A percentile compares a stretch with the other conserved stretches of the same genome.
phyloP scores from a whole-genome alignment of 805 yeast genomes.

The Kuraishia hungarica region DNA sequence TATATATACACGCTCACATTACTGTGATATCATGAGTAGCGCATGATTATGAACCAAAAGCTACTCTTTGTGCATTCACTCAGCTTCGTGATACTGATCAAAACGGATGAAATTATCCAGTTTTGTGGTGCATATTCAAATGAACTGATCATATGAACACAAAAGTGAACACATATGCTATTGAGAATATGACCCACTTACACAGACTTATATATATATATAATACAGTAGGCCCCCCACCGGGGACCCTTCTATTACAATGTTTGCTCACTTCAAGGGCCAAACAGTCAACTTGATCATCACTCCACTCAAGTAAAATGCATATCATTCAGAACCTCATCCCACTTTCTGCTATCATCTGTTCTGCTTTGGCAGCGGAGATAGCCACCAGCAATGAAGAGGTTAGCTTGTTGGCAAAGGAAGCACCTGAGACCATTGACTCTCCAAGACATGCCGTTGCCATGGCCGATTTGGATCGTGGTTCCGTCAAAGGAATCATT shows the following conservation, averaged over 20 bases:
- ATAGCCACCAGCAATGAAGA: background rate
- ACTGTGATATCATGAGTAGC: no score
- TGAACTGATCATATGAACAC: no score
- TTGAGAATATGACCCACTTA: background rate
- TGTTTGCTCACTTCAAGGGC: background rate
- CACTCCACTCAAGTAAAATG: background rate
- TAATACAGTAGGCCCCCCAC: background rate
- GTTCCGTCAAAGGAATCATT: constrained; percentile 38
- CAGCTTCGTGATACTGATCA: no score
- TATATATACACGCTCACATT: no score
- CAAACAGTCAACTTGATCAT: background rate
- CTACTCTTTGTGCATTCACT: no score
- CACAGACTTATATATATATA: background rate
- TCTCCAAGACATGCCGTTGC: constrained; percentile 45
- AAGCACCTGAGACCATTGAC: constrained; percentile 42
- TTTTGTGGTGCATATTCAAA: no score
- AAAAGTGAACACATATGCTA: no score
- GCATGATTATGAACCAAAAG: no score
- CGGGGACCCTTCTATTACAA: background rate
- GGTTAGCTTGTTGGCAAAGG: constrained; percentile 19
- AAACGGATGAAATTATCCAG: no score
- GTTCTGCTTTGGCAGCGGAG: background rate
- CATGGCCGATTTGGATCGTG: constrained; percentile 47
- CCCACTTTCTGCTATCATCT: background rate
- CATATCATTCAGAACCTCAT: background rate